Percentiles rank a stretch among this genome's conserved stretches.
phyloP scores from a whole-genome alignment of 805 yeast species.

The Saccharomycopsis sp. region DNA sequence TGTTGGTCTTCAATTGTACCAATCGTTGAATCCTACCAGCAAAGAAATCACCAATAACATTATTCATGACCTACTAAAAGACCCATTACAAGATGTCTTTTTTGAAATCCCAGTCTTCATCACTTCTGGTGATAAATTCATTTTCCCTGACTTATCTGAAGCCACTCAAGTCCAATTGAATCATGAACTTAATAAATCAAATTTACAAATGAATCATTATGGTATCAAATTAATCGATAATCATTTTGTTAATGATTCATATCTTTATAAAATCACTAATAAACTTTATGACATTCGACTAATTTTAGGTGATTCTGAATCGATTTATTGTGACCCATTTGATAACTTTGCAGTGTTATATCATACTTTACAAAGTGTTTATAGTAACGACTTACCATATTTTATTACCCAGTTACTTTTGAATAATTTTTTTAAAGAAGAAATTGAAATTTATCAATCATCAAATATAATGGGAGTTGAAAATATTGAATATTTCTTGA shows the following conservation, averaged over 20 bases:
- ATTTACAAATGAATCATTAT: constrained; percentile 19
- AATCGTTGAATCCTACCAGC: not conserved
- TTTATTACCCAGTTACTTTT: constrained; percentile 43
- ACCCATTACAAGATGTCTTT: constrained; percentile 33
- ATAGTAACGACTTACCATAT: constrained; percentile 53
- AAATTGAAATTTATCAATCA: too few relatives aligned
- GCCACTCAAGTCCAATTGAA: constrained; percentile 42
- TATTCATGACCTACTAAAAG: constrained; percentile 24
- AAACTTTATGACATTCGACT: constrained; percentile 29
- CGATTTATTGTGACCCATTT: constrained; percentile 33
- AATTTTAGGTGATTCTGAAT: constrained; percentile 31
- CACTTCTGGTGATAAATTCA: constrained; percentile 32
- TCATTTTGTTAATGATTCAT: not conserved
- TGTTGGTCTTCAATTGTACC: too few relatives aligned
- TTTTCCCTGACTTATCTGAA: constrained; percentile 56
- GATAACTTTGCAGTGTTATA: constrained; percentile 30
- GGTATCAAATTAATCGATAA: constrained; percentile 6
- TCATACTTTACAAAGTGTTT: constrained; percentile 35
- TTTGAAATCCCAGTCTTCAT: constrained; percentile 34
- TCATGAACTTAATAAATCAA: constrained; percentile 26
- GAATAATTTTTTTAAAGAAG: constrained; percentile 35
- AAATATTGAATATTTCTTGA: too few relatives aligned
- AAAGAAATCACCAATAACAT: not conserved
- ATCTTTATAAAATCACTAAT: constrained; percentile 2
- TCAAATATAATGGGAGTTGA: too few relatives aligned